These are phyloP conservation scores for Thielaviopsis euricoi DNA, from an alignment of 2,329 filamentous ascomycete species.

Conservation along the genomic window DNA sequence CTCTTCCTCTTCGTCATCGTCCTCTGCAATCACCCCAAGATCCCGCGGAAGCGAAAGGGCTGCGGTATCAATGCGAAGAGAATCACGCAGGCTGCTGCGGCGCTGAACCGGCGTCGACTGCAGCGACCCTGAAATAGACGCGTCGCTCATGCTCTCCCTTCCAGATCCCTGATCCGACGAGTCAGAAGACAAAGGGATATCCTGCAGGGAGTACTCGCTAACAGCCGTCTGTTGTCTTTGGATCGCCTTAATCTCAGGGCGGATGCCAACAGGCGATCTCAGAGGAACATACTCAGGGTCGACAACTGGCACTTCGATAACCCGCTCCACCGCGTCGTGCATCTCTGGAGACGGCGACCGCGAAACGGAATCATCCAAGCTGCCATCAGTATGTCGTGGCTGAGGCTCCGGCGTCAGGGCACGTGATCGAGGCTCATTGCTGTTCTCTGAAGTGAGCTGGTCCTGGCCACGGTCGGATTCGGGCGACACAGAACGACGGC, in stretches of 20 bases:
- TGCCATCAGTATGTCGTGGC: neutral
- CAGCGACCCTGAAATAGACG: conserved; percentile 3
- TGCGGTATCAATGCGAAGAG: conserved; percentile 6
- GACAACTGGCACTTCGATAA: neutral
- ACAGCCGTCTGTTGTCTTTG: conserved; percentile 2
- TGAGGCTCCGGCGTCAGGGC: conserved; percentile 8
- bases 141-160: conserved; percentile 3
- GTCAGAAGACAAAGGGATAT: conserved; percentile 10
- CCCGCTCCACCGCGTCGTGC: neutral
- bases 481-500: neutral
- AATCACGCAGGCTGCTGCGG: neutral
- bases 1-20: conserved; percentile 24
- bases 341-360: neutral
- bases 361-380: neutral
- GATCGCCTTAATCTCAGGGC: neutral
- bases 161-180: conserved; percentile 7
- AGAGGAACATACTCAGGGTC: neutral
- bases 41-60: neutral
- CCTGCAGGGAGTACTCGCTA: conserved; percentile 9
- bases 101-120: conserved; percentile 5
- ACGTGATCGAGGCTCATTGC: conserved; percentile 3
- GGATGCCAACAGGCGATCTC: neutral
- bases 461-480: neutral
- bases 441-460: neutral
- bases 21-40: conserved; percentile 6